Conservation (phyloP, 2,329 filamentous ascomycete genomes). For the Nigrospora osmanthi region DNA sequence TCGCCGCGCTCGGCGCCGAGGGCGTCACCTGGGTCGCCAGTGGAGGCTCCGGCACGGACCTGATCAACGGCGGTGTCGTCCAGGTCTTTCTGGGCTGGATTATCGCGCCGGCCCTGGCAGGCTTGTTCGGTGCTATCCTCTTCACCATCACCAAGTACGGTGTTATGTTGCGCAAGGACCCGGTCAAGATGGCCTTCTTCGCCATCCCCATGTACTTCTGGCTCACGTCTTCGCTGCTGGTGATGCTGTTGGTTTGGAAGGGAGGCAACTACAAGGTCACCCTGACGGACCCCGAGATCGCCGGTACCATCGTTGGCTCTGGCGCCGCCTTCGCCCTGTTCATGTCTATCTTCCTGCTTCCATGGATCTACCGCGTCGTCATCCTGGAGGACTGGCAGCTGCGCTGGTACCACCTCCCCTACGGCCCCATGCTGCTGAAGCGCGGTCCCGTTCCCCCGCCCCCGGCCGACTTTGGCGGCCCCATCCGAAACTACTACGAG, state of each 20-base stretch:
- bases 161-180: slow-evolving; percentile 45
- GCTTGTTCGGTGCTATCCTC: slow-evolving; percentile 42
- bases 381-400: slow-evolving; percentile 55
- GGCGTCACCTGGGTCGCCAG: slow-evolving; percentile 48
- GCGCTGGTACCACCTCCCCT: slow-evolving; percentile 42
- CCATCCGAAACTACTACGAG: slow-evolving; percentile 46
- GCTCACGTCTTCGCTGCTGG: slow-evolving; percentile 43
- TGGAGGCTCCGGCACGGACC: slow-evolving; percentile 17
- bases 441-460: slow-evolving; percentile 30
- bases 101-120: slow-evolving; percentile 50
- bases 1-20: slow-evolving; percentile 42
- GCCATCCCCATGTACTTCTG: slow-evolving; percentile 50
- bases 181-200: slow-evolving; percentile 43
- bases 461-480: slow-evolving; percentile 31
- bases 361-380: slow-evolving; percentile 51
- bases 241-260: slow-evolving; percentile 55
- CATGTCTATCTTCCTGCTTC: slow-evolving; percentile 45
- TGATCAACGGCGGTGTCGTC: slow-evolving; percentile 41
- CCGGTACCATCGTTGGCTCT: slow-evolving; percentile 45
- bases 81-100: slow-evolving; percentile 55
- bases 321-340: slow-evolving; percentile 42
- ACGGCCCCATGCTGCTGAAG: slow-evolving; percentile 44
- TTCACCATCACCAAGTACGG: slow-evolving; percentile 50
- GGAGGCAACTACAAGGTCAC: slow-evolving; percentile 33
- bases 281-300: slow-evolving; percentile 38